Evolutionary conservation across 306 rosid species (phyloP).

Genomic region (Vachellia collinsii): DNA sequence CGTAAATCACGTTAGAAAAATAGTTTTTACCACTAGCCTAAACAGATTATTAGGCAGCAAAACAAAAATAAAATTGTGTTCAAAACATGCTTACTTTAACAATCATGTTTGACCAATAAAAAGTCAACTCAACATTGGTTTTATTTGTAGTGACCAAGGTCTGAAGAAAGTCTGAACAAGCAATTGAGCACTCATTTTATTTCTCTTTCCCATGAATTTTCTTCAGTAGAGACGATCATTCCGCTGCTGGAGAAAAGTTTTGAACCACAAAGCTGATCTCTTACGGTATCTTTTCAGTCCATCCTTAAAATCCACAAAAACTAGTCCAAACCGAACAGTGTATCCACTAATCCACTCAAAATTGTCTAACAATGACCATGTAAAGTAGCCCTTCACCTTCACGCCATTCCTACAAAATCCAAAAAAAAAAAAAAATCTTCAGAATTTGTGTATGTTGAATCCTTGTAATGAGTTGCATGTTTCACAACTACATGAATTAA

Average conservation of each 20-base stretch:
- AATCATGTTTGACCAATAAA: not conserved
- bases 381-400: conserved; percentile 50
- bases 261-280: conserved; percentile 54
- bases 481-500: not conserved
- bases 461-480: not conserved
- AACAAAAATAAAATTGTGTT: not conserved
- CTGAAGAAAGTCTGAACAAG: not conserved
- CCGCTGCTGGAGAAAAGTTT: conserved; percentile 34
- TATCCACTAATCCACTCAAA: conserved; percentile 49
- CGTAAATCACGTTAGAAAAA: too few relatives aligned
- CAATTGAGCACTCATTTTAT: not conserved
- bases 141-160: not conserved
- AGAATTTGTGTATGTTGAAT: not conserved
- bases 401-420: conserved; percentile 39
- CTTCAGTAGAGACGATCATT: not conserved
- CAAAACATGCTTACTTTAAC: not conserved
- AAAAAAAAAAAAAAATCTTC: not conserved
- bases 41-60: too few relatives aligned
- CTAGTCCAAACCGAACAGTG: conserved; percentile 42
- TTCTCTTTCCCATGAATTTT: not conserved
- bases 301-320: conserved; percentile 43
- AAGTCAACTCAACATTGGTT: not conserved
- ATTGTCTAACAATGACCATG: conserved; percentile 56
- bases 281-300: conserved; percentile 40
- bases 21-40: too few relatives aligned